phyloP scores from a whole-genome alignment of 345 rosid genomes.

The Sisymbrium irio region DNA sequence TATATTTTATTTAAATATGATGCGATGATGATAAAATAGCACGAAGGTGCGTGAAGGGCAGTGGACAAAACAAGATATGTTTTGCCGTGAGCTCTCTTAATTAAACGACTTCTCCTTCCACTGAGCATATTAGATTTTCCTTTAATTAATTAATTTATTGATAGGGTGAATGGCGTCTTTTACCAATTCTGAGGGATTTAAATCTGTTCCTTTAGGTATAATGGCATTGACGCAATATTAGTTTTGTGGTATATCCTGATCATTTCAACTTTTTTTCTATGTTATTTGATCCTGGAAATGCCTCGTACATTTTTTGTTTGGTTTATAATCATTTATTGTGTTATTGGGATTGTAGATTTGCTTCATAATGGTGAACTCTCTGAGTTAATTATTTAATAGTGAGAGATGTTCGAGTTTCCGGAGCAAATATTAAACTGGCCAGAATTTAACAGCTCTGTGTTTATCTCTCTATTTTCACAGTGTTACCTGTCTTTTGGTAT shows the following conservation, averaged over 20 bases:
- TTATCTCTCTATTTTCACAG: slow-evolving; percentile 19
- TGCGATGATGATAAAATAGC: slow-evolving; percentile 74
- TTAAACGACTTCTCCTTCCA: slow-evolving; percentile 98
- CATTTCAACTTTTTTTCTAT: slow-evolving; percentile 24
- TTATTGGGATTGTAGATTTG: too few relatives aligned
- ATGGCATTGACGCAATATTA: slow-evolving; percentile 82
- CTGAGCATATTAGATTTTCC: slow-evolving; percentile 53
- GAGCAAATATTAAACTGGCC: slow-evolving; percentile 32
- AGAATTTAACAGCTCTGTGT: slow-evolving; percentile 36
- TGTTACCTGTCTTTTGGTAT: slow-evolving; percentile 37
- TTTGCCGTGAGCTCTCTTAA: slow-evolving; percentile 77
- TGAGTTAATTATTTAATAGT: neutral
- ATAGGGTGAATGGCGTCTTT: slow-evolving; percentile 48
- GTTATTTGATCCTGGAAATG: slow-evolving; percentile 80
- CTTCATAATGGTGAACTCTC: slow-evolving; percentile 33
- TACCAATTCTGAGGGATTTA: slow-evolving; percentile 88
- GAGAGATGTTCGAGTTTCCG: slow-evolving; percentile 41
- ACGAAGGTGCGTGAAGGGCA: slow-evolving; percentile 68
- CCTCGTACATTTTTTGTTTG: slow-evolving; percentile 44
- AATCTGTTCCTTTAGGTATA: slow-evolving; percentile 65
- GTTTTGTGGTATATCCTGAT: slow-evolving; percentile 78
- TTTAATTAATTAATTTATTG: too few relatives aligned
- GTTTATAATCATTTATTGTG: too few relatives aligned
- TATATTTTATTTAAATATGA: neutral
- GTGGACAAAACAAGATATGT: slow-evolving; percentile 52